Percentiles rank a stretch among this genome's conserved stretches.
Conservation (phyloP, 805 yeast species). For the Pichia eremophila region DNA sequence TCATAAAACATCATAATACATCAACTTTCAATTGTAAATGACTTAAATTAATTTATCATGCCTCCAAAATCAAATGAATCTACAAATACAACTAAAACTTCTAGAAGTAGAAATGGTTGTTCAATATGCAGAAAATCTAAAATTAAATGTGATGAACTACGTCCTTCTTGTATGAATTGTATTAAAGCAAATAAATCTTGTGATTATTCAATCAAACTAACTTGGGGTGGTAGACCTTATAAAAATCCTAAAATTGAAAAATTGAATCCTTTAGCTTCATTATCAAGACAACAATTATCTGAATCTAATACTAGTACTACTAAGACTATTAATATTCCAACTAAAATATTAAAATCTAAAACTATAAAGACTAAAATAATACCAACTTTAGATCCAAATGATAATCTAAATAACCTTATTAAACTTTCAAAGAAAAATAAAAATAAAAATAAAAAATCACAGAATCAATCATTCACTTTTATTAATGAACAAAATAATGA, state of each 20-base stretch:
- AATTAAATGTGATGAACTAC: conserved; percentile 60
- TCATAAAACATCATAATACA: background rate
- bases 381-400: conserved; percentile 10
- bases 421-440: conserved; percentile 4
- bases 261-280: conserved; percentile 20
- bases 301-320: background rate
- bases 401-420: conserved; percentile 10
- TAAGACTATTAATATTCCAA: background rate
- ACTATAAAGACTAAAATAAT: background rate
- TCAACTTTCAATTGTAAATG: too few species aligned
- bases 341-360: background rate
- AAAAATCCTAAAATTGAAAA: conserved; percentile 32
- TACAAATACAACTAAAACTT: conserved; percentile 11
- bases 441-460: background rate
- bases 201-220: conserved; percentile 53
- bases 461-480: background rate
- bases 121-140: conserved; percentile 52
- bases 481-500: background rate
- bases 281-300: conserved; percentile 13
- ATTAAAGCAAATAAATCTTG: conserved; percentile 36
- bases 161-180: conserved; percentile 57
- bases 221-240: conserved; percentile 72
- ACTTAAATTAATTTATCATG: background rate
- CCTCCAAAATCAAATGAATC: conserved; percentile 1
- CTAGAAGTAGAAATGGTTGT: conserved; percentile 51